Conservation (phyloP, 2,329 filamentous ascomycete species). For the Esteya vermicola region DNA sequence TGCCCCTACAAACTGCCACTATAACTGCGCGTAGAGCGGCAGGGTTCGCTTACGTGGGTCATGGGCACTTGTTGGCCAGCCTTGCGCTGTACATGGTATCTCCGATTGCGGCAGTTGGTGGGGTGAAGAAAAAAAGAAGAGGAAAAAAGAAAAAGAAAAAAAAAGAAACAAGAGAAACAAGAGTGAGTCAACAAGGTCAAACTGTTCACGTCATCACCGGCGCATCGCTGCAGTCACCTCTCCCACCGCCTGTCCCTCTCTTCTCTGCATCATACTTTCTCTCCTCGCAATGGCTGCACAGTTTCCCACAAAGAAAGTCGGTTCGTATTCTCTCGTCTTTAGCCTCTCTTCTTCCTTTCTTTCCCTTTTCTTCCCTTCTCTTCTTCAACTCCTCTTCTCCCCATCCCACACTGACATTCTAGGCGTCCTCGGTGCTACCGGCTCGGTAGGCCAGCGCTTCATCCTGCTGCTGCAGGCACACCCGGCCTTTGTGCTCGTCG, state of each 20-base stretch:
- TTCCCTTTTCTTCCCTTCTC: neutral
- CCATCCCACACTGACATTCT: neutral
- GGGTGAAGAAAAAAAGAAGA: neutral
- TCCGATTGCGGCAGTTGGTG: neutral
- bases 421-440: conserved; percentile 80
- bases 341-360: neutral
- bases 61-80: neutral
- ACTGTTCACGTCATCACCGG: too few relatives aligned
- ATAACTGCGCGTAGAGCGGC: too few relatives aligned
- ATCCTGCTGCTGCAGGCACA: conserved; percentile 83
- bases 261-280: too few relatives aligned
- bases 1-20: too few relatives aligned
- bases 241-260: neutral
- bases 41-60: too few relatives aligned
- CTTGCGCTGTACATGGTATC: neutral
- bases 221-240: neutral
- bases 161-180: neutral
- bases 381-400: neutral
- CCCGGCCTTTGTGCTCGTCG: conserved; percentile 73
- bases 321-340: conserved; percentile 4
- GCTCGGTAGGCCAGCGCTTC: conserved; percentile 89
- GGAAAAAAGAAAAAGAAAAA: neutral
- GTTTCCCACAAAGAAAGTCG: conserved; percentile 12
- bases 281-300: conserved; percentile 5
- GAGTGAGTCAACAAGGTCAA: neutral